These are phyloP conservation scores for Candida gorgasii DNA, from an alignment of 805 yeast species.

Conservation along the genomic window DNA sequence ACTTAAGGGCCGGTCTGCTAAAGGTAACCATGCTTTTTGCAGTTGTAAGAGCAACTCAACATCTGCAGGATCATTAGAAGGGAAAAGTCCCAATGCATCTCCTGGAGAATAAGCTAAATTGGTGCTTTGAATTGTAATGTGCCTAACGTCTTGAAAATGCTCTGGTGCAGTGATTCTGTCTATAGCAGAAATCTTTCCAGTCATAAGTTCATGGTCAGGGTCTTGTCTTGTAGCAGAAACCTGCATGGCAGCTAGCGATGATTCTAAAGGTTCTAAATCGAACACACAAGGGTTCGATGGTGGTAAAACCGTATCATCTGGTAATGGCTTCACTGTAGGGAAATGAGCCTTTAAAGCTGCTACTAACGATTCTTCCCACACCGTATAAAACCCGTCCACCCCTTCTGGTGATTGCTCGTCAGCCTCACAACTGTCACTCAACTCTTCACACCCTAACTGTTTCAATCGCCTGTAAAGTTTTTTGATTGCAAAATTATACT, in stretches of 20 bases:
- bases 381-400: conserved; percentile 72
- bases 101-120: conserved; percentile 61
- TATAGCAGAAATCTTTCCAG: conserved; percentile 53
- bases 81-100: conserved; percentile 76
- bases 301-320: conserved; percentile 27
- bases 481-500: conserved; percentile 83
- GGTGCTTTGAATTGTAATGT: conserved; percentile 45
- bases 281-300: conserved; percentile 20
- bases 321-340: conserved; percentile 23
- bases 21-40: conserved; percentile 68
- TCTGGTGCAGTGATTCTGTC: conserved; percentile 61
- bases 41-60: conserved; percentile 65
- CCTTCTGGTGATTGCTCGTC: conserved; percentile 84
- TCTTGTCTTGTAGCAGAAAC: conserved; percentile 15
- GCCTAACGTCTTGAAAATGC: conserved; percentile 91
- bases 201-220: neutral
- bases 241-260: neutral
- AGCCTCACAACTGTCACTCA: conserved; percentile 78
- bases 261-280: neutral
- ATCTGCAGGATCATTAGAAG: conserved; percentile 62
- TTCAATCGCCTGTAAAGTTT: conserved; percentile 75
- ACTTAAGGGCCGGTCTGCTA: conserved; percentile 61
- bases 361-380: conserved; percentile 63
- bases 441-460: conserved; percentile 80
- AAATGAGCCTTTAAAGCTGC: conserved; percentile 22